phyloP scores from a whole-genome alignment of 768 basidiomycete species.

The Infundibulicybe gibba region DNA sequence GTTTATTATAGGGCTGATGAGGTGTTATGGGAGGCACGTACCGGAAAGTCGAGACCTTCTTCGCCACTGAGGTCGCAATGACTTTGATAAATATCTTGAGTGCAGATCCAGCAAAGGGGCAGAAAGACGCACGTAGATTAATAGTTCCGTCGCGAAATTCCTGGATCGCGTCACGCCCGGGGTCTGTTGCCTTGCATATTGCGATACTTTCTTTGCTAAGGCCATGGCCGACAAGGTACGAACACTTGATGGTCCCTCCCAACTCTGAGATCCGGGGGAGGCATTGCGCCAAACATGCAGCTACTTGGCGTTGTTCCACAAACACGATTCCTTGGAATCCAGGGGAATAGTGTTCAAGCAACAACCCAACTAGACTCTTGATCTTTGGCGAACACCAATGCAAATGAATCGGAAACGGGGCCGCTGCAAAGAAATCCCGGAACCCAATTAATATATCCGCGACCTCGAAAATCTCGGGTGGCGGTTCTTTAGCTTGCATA shows the following conservation, averaged over 20 bases:
- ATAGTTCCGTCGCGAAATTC: constrained; percentile 62
- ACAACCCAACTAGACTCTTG: constrained; percentile 53
- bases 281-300: constrained; percentile 62
- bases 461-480: constrained; percentile 31
- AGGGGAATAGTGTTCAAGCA: constrained; percentile 49
- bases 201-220: constrained; percentile 37
- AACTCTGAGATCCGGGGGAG: constrained; percentile 59
- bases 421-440: constrained; percentile 41
- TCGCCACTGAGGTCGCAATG: constrained; percentile 88
- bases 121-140: constrained; percentile 57
- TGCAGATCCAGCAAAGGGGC: background rate
- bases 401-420: constrained; percentile 34
- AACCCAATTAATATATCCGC: constrained; percentile 42
- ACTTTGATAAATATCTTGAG: constrained; percentile 33
- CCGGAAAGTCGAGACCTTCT: constrained; percentile 89
- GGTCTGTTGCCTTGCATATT: constrained; percentile 31
- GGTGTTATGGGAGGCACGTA: constrained; percentile 22
- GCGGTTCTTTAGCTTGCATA: constrained; percentile 17
- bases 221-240: constrained; percentile 72
- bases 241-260: constrained; percentile 52
- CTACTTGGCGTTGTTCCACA: constrained; percentile 82
- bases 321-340: constrained; percentile 83
- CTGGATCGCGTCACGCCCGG: constrained; percentile 57
- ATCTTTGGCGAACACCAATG: constrained; percentile 77
- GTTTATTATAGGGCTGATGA: constrained; percentile 2